phyloP scores from a whole-genome alignment of 2,329 filamentous ascomycete genomes.

The Lasiodiplodia theobromae region DNA sequence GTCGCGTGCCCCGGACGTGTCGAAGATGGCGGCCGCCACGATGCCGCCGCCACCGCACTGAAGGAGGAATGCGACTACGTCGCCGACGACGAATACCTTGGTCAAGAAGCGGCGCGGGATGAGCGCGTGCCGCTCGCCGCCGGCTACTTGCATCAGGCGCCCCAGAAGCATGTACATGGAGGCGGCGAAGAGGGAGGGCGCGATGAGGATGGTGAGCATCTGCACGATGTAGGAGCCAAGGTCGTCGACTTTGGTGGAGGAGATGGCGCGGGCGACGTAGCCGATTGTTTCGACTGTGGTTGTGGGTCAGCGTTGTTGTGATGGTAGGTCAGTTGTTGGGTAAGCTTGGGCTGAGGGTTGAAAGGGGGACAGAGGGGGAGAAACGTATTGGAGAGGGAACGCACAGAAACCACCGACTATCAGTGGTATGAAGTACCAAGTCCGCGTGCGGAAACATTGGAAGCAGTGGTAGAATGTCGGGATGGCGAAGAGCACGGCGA shows the following conservation, averaged over 20 bases:
- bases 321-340: background rate
- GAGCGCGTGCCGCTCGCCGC: constrained; percentile 44
- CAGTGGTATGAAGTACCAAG: constrained; percentile 62
- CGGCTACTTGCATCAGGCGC: constrained; percentile 46
- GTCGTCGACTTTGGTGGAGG: constrained; percentile 41
- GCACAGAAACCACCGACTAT: constrained; percentile 58
- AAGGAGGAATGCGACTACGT: constrained; percentile 51
- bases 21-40: background rate
- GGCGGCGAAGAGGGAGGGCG: constrained; percentile 56
- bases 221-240: constrained; percentile 53
- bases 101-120: constrained; percentile 47
- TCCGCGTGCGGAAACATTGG: constrained; percentile 49
- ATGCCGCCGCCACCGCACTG: constrained; percentile 38
- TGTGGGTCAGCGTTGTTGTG: background rate
- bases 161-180: constrained; percentile 54
- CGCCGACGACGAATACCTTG: constrained; percentile 52
- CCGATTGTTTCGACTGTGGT: constrained; percentile 58
- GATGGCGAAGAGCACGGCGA: constrained; percentile 40
- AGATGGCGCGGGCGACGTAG: constrained; percentile 55
- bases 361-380: background rate
- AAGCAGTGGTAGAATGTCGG: constrained; percentile 47
- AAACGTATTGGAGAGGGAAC: background rate
- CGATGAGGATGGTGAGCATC: constrained; percentile 53
- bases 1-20: background rate
- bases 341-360: background rate